phyloP scores from a whole-genome alignment of 2,329 filamentous ascomycete genomes.

The Polytolypa hystricis region DNA sequence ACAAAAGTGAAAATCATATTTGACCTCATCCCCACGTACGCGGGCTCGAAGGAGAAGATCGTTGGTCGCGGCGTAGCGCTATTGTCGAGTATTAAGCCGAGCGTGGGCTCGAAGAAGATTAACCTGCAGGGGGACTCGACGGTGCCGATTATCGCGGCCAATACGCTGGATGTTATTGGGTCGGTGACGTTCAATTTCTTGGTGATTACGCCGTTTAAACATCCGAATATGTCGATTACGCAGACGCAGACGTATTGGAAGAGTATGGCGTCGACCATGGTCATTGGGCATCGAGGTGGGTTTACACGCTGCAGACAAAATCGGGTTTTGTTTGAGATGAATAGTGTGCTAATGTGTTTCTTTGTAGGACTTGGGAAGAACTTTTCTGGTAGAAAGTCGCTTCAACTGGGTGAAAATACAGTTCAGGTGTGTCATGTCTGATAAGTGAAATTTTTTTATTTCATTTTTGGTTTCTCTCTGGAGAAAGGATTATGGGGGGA shows the following conservation, averaged over 20 bases:
- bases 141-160: constrained; percentile 77
- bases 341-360: too few species aligned
- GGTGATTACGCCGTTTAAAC: constrained; percentile 85
- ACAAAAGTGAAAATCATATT: constrained; percentile 81
- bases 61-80: constrained; percentile 83
- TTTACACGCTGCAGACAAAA: too few species aligned
- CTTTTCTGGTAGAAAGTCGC: constrained; percentile 64
- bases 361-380: constrained; percentile 76
- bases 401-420: constrained; percentile 95
- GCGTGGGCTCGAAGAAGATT: constrained; percentile 74
- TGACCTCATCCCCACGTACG: constrained; percentile 91
- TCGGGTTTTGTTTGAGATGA: too few species aligned
- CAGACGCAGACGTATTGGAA: constrained; percentile 95
- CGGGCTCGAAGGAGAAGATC: constrained; percentile 66
- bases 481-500: background rate
- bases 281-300: constrained; percentile 53
- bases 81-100: constrained; percentile 73
- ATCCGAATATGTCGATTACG: constrained; percentile 86
- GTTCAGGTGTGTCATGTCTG: constrained; percentile 41
- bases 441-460: background rate
- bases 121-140: constrained; percentile 85
- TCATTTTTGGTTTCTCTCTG: background rate
- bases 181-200: constrained; percentile 95
- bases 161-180: constrained; percentile 78
- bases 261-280: constrained; percentile 78